Evolutionary conservation across 148 eudicot genomes (phyloP).

Genomic region (Bassia scoparia): DNA sequence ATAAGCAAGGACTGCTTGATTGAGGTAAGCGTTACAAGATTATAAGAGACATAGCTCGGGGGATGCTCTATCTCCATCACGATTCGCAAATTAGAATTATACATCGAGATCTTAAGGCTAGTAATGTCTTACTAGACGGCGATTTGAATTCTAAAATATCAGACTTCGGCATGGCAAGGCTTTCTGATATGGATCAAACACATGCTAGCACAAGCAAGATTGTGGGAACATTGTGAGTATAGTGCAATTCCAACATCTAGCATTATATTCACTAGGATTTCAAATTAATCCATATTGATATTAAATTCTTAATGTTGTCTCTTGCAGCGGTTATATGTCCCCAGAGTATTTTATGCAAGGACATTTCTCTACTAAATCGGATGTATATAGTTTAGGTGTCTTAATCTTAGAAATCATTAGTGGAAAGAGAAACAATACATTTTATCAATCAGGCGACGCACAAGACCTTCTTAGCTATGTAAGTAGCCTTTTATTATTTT

Average conservation of each 20-base stretch:
- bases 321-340: slow-evolving; percentile 43
- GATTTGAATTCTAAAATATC: slow-evolving; percentile 37
- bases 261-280: neutral
- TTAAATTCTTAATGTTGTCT: neutral
- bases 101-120: slow-evolving; percentile 38
- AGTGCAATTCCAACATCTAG: neutral
- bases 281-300: no score
- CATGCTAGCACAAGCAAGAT: slow-evolving; percentile 30
- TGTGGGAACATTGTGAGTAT: slow-evolving; percentile 39
- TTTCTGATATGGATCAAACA: slow-evolving; percentile 33
- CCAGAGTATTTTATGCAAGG: slow-evolving; percentile 42
- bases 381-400: slow-evolving; percentile 47
- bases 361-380: slow-evolving; percentile 35
- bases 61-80: slow-evolving; percentile 36
- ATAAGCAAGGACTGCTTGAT: slow-evolving; percentile 7
- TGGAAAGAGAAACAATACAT: slow-evolving; percentile 30
- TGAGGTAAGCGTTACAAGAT: slow-evolving; percentile 25
- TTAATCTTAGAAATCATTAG: slow-evolving; percentile 37
- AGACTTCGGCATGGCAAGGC: slow-evolving; percentile 39
- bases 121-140: slow-evolving; percentile 35
- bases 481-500: slow-evolving; percentile 11
- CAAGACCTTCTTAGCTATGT: slow-evolving; percentile 38
- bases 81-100: slow-evolving; percentile 35
- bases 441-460: neutral
- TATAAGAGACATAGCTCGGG: slow-evolving; percentile 27